phyloP scores from a whole-genome alignment of 2,329 filamentous ascomycete species.

The Claviceps quebecensis region DNA sequence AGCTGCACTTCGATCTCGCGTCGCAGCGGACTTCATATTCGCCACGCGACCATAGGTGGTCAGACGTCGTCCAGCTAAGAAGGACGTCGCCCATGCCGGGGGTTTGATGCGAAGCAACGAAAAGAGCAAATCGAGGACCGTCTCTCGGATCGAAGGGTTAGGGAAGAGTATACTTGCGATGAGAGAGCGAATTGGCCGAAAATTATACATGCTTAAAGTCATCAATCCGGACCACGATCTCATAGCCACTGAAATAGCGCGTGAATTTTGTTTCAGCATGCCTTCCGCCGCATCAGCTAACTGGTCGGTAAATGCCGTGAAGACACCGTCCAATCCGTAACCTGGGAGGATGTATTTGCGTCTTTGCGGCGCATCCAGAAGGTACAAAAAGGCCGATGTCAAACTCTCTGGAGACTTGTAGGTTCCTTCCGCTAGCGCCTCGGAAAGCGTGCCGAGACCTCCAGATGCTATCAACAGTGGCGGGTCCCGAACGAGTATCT shows the following conservation, averaged over 20 bases:
- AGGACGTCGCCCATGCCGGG: constrained; percentile 87
- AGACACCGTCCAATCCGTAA: constrained; percentile 76
- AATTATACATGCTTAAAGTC: constrained; percentile 75
- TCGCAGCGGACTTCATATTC: constrained; percentile 54
- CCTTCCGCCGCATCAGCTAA: constrained; percentile 39
- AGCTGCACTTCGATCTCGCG: constrained; percentile 33
- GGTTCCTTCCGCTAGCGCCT: constrained; percentile 76
- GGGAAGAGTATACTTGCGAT: constrained; percentile 48
- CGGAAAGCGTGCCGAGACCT: constrained; percentile 75
- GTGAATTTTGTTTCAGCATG: constrained; percentile 70
- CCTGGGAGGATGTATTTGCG: constrained; percentile 75
- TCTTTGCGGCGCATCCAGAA: constrained; percentile 71
- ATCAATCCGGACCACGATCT: constrained; percentile 92
- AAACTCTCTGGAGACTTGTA: constrained; percentile 90
- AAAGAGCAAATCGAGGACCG: constrained; percentile 79
- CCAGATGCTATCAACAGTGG: constrained; percentile 68
- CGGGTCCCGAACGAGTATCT: constrained; percentile 80
- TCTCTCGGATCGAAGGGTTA: constrained; percentile 46
- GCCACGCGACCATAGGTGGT: constrained; percentile 95
- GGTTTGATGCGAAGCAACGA: constrained; percentile 70
- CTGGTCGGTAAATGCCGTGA: constrained; percentile 87
- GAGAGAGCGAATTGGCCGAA: constrained; percentile 70
- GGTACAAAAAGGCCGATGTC: constrained; percentile 73
- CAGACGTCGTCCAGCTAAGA: constrained; percentile 77
- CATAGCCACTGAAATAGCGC: constrained; percentile 80